Percentiles rank a stretch among this genome's conserved stretches.
Evolutionary conservation across 176 grass and related monocot species (phyloP).

Genomic region (Tuctoria greenei): DNA sequence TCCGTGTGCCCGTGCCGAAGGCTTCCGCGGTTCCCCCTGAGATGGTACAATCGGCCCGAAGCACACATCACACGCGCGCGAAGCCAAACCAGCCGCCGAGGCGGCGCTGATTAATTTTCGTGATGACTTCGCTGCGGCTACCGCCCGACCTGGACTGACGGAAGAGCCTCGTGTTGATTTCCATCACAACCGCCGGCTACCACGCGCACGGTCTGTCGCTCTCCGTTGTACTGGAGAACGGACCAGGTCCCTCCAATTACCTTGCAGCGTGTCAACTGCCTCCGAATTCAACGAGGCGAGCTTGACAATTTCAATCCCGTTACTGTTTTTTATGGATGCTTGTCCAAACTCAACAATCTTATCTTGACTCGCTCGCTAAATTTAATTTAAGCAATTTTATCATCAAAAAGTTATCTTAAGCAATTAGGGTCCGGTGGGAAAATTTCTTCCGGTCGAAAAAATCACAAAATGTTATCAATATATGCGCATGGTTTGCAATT

Average conservation of each 20-base stretch:
- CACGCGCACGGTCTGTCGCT: not conserved
- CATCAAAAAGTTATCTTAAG: no score
- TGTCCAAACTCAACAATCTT: not conserved
- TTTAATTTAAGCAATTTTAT: not conserved
- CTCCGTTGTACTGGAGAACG: not conserved
- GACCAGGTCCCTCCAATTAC: not conserved
- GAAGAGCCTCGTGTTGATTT: not conserved
- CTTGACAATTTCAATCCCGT: not conserved
- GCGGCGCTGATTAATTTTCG: no score
- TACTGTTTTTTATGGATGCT: not conserved
- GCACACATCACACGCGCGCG: not conserved
- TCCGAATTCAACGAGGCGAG: not conserved
- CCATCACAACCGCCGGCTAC: not conserved
- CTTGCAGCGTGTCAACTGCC: not conserved
- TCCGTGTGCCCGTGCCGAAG: no score
- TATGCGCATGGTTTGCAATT: not conserved
- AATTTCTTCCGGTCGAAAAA: not conserved
- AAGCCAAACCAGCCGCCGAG: not conserved
- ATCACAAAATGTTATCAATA: not conserved
- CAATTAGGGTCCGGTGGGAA: not conserved
- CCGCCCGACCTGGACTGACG: conserved; percentile 1
- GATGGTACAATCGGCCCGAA: not conserved
- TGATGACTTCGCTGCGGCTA: not conserved
- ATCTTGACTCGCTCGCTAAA: not conserved
- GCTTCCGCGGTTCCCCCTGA: no score